phyloP scores from a whole-genome alignment of 495 filamentous ascomycete species.

The Lasiosphaeria hispida region DNA sequence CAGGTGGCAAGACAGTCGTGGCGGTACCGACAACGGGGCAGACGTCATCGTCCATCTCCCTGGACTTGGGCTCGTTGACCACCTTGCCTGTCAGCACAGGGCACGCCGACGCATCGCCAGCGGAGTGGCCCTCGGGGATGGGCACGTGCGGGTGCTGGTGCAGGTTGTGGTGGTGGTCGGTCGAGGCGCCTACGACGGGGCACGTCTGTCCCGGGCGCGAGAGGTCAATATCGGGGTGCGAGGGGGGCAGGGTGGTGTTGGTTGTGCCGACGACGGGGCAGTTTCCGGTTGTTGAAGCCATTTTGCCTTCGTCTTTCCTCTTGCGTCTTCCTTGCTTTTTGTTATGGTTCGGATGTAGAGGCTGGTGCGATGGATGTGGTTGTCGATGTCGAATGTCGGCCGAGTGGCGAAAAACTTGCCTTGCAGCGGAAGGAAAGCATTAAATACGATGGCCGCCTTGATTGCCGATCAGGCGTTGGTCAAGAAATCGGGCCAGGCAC shows the following conservation, averaged over 20 bases:
- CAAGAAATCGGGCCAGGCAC: no score
- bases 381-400: no score
- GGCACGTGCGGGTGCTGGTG: constrained; percentile 44
- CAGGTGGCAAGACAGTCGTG: constrained; percentile 43
- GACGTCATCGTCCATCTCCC: constrained; percentile 46
- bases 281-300: constrained; percentile 19
- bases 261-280: constrained; percentile 46
- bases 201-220: constrained; percentile 42
- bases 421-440: no score
- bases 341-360: not conserved
- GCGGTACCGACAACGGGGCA: constrained; percentile 48
- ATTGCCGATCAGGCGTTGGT: no score
- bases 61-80: constrained; percentile 43
- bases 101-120: constrained; percentile 44
- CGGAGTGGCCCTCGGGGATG: constrained; percentile 25
- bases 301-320: not conserved
- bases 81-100: constrained; percentile 36
- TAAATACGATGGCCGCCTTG: no score
- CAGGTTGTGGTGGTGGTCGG: constrained; percentile 45
- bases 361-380: not conserved
- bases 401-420: no score
- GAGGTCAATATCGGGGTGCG: constrained; percentile 44
- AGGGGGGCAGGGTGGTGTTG: constrained; percentile 42
- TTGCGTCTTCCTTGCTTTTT: not conserved
- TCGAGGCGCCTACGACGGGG: constrained; percentile 45